Evolutionary conservation across 345 rosid species (phyloP).

Genomic region (Populus tremula): DNA sequence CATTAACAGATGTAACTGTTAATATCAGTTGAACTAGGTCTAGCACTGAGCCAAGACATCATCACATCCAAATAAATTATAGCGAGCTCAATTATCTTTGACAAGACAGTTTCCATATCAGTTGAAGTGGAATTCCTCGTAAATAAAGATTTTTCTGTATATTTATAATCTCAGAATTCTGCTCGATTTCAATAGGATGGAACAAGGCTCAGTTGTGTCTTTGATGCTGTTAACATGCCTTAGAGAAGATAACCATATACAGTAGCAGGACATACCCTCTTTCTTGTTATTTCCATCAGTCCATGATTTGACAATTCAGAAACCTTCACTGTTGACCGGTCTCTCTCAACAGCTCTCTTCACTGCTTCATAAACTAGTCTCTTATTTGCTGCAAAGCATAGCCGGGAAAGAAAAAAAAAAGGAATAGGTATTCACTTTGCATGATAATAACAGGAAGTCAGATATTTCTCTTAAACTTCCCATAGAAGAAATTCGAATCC

Average conservation of each 20-base stretch:
- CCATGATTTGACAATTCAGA: slow-evolving; percentile 93
- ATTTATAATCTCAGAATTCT: too few species aligned
- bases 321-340: slow-evolving; percentile 84
- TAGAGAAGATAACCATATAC: slow-evolving; percentile 16
- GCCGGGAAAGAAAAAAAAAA: slow-evolving; percentile 2
- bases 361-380: slow-evolving; percentile 89
- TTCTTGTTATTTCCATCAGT: slow-evolving; percentile 96
- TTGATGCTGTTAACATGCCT: not conserved
- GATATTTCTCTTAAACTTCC: not conserved
- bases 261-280: slow-evolving; percentile 59
- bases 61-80: not conserved
- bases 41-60: not conserved
- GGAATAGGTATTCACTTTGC: not conserved
- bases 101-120: not conserved
- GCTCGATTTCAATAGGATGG: not conserved
- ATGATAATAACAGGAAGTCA: not conserved
- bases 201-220: not conserved
- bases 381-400: slow-evolving; percentile 69
- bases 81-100: not conserved
- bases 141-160: not conserved
- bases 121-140: not conserved
- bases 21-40: not conserved
- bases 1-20: slow-evolving; percentile 11
- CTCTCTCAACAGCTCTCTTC: slow-evolving; percentile 84
- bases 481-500: not conserved